A percentile compares a stretch with the other conserved stretches of the same genome.
phyloP scores from a whole-genome alignment of 1,284 basidiomycete species.

The Cryptococcus floricola region DNA sequence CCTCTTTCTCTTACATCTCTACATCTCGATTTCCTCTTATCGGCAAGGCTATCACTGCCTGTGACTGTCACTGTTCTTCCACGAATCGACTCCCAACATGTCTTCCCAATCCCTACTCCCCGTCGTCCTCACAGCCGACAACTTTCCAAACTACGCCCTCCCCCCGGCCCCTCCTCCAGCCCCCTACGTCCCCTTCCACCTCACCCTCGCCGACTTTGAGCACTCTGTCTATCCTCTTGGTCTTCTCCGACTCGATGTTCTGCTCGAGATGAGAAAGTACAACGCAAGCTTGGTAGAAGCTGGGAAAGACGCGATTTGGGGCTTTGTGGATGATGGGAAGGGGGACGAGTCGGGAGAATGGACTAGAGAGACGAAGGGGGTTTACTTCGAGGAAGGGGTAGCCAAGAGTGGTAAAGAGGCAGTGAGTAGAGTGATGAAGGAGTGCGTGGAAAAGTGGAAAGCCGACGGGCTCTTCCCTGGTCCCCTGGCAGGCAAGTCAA shows the following conservation, averaged over 20 bases:
- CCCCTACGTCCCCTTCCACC: constrained; percentile 29
- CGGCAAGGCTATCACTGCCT: neutral
- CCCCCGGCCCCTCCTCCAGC: constrained; percentile 4
- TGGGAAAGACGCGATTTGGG: constrained; percentile 5
- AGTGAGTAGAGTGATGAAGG: constrained; percentile 41
- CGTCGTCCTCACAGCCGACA: constrained; percentile 62
- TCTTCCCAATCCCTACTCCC: constrained; percentile 53
- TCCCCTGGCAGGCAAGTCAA: constrained; percentile 45
- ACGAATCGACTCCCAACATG: neutral
- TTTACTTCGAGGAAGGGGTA: constrained; percentile 27
- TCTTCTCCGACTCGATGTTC: constrained; percentile 22
- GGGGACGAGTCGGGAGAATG: constrained; percentile 8
- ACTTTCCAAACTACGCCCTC: constrained; percentile 49
- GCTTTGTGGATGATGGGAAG: constrained; percentile 6
- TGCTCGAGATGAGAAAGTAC: constrained; percentile 14
- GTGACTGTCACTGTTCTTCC: too few species aligned
- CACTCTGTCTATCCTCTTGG: constrained; percentile 18
- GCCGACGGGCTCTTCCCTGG: constrained; percentile 42
- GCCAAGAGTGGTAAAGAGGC: constrained; percentile 24
- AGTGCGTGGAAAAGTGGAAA: constrained; percentile 43
- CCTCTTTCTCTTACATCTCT: too few species aligned
- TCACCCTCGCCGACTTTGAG: constrained; percentile 24
- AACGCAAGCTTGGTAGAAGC: neutral
- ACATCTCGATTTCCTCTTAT: too few species aligned
- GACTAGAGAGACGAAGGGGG: constrained; percentile 11